Evolutionary conservation across 257 asterid genomes (phyloP).

Genomic region (Scutellaria barbata): DNA sequence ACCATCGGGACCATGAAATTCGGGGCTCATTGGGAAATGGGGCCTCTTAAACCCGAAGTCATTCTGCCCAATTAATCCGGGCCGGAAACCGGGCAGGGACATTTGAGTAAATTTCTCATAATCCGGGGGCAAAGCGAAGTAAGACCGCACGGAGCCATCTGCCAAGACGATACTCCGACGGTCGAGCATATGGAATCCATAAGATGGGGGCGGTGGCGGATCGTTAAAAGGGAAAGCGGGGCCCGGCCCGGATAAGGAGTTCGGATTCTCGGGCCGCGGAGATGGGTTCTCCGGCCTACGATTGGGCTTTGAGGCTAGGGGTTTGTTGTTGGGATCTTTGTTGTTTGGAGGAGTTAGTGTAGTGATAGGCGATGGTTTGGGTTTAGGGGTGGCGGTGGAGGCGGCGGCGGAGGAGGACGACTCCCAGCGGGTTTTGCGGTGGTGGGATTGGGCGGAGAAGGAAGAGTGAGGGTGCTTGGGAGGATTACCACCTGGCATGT

Average conservation of each 20-base stretch:
- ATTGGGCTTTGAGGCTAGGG: slow-evolving; percentile 48
- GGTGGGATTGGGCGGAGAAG: slow-evolving; percentile 44
- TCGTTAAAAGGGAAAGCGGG: slow-evolving; percentile 60
- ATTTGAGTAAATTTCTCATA: slow-evolving; percentile 62
- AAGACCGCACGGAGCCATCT: slow-evolving; percentile 87
- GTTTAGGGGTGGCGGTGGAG: slow-evolving; percentile 38
- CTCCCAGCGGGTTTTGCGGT: slow-evolving; percentile 60
- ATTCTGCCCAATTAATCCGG: slow-evolving; percentile 49
- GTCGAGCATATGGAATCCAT: slow-evolving; percentile 93
- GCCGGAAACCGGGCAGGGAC: slow-evolving; percentile 46
- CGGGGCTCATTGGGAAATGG: slow-evolving; percentile 63
- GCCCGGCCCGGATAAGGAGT: slow-evolving; percentile 37
- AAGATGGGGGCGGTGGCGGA: slow-evolving; percentile 88
- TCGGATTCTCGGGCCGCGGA: slow-evolving; percentile 46
- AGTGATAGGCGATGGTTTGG: slow-evolving; percentile 52
- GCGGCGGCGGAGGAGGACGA: slow-evolving; percentile 48
- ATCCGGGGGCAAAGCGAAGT: slow-evolving; percentile 83
- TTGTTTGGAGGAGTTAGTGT: slow-evolving; percentile 38
- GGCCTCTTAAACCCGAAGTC: slow-evolving; percentile 57
- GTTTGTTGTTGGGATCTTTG: slow-evolving; percentile 37
- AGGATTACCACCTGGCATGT: slow-evolving; percentile 56
- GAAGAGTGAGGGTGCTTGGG: slow-evolving; percentile 48
- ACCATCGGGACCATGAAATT: slow-evolving; percentile 44
- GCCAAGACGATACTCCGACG: slow-evolving; percentile 74
- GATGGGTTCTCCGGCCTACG: slow-evolving; percentile 45